Conservation (phyloP, 2,329 filamentous ascomycete genomes). For the Fusarium cicatricum region DNA sequence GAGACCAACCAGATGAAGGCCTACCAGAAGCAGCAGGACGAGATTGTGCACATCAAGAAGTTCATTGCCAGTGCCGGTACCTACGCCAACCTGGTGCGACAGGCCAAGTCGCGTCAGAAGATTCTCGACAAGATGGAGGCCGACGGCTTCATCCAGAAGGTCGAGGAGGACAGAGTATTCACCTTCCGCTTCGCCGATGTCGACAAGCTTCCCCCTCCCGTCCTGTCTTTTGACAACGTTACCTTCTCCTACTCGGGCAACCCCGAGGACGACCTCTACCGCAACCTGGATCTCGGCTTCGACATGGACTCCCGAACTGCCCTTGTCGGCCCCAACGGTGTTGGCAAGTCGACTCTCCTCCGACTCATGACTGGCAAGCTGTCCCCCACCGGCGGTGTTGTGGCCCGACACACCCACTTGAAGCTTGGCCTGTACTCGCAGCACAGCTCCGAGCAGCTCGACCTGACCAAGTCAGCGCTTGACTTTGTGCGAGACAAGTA, state of each 20-base stretch:
- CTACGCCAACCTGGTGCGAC: slow-evolving; percentile 98
- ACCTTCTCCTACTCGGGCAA: slow-evolving; percentile 98
- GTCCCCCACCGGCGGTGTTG: slow-evolving; percentile 80
- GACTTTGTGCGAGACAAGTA: slow-evolving; percentile 99
- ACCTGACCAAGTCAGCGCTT: slow-evolving; percentile 95
- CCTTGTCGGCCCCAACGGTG: slow-evolving; percentile 97
- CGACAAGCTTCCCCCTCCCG: slow-evolving; percentile 97
- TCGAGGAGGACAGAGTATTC: slow-evolving; percentile 86
- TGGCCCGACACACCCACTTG: slow-evolving; percentile 95
- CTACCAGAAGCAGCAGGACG: slow-evolving; percentile 98
- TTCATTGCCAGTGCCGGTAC: slow-evolving; percentile 99
- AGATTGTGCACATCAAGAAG: slow-evolving; percentile 99
- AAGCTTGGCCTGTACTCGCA: slow-evolving; percentile 98
- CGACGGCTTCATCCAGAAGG: slow-evolving; percentile 96
- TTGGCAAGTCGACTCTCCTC: slow-evolving; percentile 96
- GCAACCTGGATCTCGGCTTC: slow-evolving; percentile 96
- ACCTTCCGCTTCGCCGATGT: slow-evolving; percentile 98
- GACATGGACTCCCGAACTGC: slow-evolving; percentile 99
- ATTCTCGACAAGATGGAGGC: slow-evolving; percentile 99
- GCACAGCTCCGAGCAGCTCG: slow-evolving; percentile 97
- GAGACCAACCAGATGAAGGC: slow-evolving; percentile 99
- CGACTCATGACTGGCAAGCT: slow-evolving; percentile 97
- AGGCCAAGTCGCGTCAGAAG: slow-evolving; percentile 99
- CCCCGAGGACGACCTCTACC: slow-evolving; percentile 89
- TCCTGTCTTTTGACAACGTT: slow-evolving; percentile 95